A percentile compares a stretch with the other conserved stretches of the same genome.
These are phyloP conservation scores for Sarocladium oryzae DNA, from an alignment of 2,329 filamentous ascomycete species.

Conservation along the genomic window DNA sequence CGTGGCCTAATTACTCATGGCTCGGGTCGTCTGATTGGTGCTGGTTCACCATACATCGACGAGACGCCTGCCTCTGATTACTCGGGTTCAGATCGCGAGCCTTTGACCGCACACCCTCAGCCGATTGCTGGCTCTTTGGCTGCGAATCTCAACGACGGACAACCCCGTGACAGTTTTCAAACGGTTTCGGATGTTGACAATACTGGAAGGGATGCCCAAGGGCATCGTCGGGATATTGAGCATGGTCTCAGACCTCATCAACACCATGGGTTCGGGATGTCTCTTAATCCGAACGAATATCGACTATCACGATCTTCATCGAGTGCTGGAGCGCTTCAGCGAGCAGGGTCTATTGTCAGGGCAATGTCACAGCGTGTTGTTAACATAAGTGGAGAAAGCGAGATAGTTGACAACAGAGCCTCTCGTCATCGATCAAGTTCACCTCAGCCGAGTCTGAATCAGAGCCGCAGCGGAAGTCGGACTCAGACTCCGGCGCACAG, in stretches of 20 bases:
- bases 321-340: slow-evolving; percentile 52
- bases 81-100: slow-evolving; percentile 52
- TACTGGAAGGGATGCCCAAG: slow-evolving; percentile 48
- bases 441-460: slow-evolving; percentile 21
- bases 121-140: slow-evolving; percentile 46
- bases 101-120: slow-evolving; percentile 49
- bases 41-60: slow-evolving; percentile 26
- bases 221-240: slow-evolving; percentile 49
- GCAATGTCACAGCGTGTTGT: slow-evolving; percentile 96
- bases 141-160: slow-evolving; percentile 32
- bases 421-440: slow-evolving; percentile 54
- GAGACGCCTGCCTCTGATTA: slow-evolving; percentile 27
- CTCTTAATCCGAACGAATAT: slow-evolving; percentile 43
- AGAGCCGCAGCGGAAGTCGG: not conserved
- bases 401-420: slow-evolving; percentile 68
- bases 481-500: slow-evolving; percentile 1
- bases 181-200: slow-evolving; percentile 50
- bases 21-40: slow-evolving; percentile 24
- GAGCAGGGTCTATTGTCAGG: slow-evolving; percentile 69
- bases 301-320: slow-evolving; percentile 51
- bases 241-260: slow-evolving; percentile 44
- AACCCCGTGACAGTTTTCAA: slow-evolving; percentile 49
- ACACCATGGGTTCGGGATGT: slow-evolving; percentile 51
- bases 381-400: slow-evolving; percentile 89
- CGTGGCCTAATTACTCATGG: slow-evolving; percentile 12